Base-by-base conservation (phyloP, 73 alveolate species). In the Paramecium tetraurelia region DNA sequence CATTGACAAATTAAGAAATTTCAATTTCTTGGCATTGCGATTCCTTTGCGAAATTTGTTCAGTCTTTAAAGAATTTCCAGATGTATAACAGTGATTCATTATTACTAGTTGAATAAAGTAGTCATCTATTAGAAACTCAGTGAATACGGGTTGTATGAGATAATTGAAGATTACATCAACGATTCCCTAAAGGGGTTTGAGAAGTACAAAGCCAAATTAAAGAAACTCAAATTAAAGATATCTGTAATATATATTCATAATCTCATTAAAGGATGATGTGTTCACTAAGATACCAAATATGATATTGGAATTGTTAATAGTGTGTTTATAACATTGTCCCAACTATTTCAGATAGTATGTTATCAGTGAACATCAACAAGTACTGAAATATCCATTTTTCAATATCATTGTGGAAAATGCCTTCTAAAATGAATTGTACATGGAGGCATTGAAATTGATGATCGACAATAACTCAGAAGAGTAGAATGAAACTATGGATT, bases 71-170 rank as follows among this genome's bases (percentile, higher is more conserved):
- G 90, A 80, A 22, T 46, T 41, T 35, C 72, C 70, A 18, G 90
- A 80, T 41, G 90, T 80, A 80, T 21, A n/a, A 72, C 33, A 12
- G 0, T n/a, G 11, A 53, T 53, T 43, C 9, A 14, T 44, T 41
- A 12, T 24, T 24, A 21, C 3, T 44, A 80, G 90, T 24, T 80
- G 6, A 80, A 80, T 80, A 41, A 48, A 80, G 40, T 20, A 21
- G 29, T 24, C 1, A 43, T 80, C 3, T 80, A 24, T 35, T 24
- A 48, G 21, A 80, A 80, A 35, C 20, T 80, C 29, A 44, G 76
- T 44, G 90, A 80, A 80, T 80, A 43, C 46, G 90, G 90, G 4
- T 35, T 80, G 5, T 80, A 80, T 80, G 90, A 80, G 7, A 80
- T 80, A 12, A 41, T 80, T 5, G 90, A 80, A 35, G 90, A 80